Base-by-base conservation (phyloP, 202 grass and related monocot genomes). In the Saccharum hybrid region DNA sequence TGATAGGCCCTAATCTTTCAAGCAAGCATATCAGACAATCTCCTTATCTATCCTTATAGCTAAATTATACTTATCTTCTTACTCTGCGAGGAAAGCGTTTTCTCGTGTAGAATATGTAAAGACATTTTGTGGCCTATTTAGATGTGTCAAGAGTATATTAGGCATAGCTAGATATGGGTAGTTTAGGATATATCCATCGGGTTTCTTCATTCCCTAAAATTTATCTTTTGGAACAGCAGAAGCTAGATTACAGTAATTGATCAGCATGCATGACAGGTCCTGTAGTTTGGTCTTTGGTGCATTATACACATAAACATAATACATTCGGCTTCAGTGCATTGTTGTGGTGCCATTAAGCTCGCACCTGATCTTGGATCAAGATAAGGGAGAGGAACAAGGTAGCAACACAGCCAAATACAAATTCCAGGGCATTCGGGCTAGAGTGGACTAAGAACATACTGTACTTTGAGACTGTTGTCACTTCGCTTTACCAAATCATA, bases 371-470 rank as follows among this genome's bases (percentile, higher is more conserved):
- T 28, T 1, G 2, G 40, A 45, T 71, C 21, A 71, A 46, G 21
- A 46, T 71, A 71, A 13, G 65, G 65, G 36, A 68, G 18, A 37
- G 21, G 68, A 71, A 71, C 40, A 28, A 71, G 40, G 21, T 71
- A 28, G 12, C 21, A 45, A 71, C 11, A 7, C 67, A 42, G 19
- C 38, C 67, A 43, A 70, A 70, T 23, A 70, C 67, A 70, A 22
- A 28, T 70, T 43, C 9, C 39, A 43, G 36, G 67, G n/a, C 5
- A 70, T 70, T 70, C 2, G 2, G 18, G 19, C 38, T 68, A 42
- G 67, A 70, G 67, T 42, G 66, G 38, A 68, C 66, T 38, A 66
- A 36, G 36, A 68, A 39, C 65, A 39, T 18, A 36, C 8, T 68
- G 66, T 9, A 40, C 16, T 71, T 45, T 43, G 10, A 45, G 40